Conservation (phyloP, 1,284 basidiomycete species). For the Trametes pubescens region DNA sequence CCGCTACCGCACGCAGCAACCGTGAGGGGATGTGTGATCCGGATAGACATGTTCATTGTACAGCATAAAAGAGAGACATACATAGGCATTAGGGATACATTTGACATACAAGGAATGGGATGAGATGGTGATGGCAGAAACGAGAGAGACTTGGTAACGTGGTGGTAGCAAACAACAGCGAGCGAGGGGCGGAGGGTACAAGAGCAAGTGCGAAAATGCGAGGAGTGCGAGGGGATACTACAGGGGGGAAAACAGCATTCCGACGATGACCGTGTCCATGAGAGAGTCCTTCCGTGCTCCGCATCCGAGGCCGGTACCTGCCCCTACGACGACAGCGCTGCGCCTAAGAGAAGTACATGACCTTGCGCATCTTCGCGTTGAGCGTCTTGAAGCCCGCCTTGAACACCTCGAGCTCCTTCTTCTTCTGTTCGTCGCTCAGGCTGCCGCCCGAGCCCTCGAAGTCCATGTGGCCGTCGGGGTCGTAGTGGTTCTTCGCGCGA, state of each 20-base stretch:
- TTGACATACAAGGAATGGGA: not conserved
- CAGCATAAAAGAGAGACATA: conserved; percentile 8
- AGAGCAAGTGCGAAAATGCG: not conserved
- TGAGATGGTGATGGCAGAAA: not conserved
- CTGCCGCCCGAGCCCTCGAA: conserved; percentile 61
- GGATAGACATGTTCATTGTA: conserved; percentile 15
- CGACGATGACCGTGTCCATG: not conserved
- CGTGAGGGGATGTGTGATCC: not conserved
- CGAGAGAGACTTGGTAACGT: not conserved
- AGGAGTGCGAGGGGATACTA: not conserved
- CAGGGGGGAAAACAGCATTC: conserved; percentile 3
- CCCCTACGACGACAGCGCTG: not conserved
- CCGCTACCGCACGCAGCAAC: conserved; percentile 1
- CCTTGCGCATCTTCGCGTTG: conserved; percentile 53
- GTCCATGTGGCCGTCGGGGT: conserved; percentile 62
- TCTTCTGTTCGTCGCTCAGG: conserved; percentile 49
- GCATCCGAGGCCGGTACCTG: not conserved
- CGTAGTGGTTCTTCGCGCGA: conserved; percentile 82
- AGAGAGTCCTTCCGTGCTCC: conserved; percentile 3
- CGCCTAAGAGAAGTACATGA: conserved; percentile 73
- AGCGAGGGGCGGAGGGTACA: not conserved
- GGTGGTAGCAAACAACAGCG: not conserved
- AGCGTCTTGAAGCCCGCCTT: conserved; percentile 63
- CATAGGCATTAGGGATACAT: conserved; percentile 11
- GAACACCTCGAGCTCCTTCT: conserved; percentile 58